Conservation (phyloP, 2,329 filamentous ascomycete genomes). For the Xylariales sp. region DNA sequence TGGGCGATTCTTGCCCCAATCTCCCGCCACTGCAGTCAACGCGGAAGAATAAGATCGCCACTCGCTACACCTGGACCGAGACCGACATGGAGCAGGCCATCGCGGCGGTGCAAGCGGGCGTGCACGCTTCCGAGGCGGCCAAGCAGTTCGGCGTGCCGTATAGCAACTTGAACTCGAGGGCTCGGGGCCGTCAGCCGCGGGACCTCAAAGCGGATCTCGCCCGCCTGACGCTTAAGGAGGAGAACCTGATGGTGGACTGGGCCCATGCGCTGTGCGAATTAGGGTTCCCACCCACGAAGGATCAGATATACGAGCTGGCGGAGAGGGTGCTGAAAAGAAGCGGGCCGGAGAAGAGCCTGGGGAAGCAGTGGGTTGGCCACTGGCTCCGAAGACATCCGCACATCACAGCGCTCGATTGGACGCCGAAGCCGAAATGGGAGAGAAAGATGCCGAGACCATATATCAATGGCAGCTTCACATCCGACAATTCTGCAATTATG, state of each 20-base stretch:
- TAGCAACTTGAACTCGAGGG: constrained; percentile 18
- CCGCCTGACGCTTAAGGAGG: constrained; percentile 16
- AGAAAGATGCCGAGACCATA: constrained; percentile 3
- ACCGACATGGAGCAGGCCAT: constrained; percentile 16
- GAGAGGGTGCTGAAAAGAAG: constrained; percentile 16
- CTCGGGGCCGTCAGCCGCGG: constrained; percentile 11
- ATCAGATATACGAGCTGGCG: constrained; percentile 18
- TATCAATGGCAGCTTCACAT: not conserved
- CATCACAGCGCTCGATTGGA: constrained; percentile 16
- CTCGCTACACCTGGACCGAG: constrained; percentile 14
- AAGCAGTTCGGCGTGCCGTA: constrained; percentile 18
- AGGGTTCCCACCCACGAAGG: constrained; percentile 18
- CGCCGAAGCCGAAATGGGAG: constrained; percentile 9
- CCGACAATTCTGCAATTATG: not conserved
- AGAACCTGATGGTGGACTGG: constrained; percentile 20
- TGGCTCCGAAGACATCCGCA: constrained; percentile 18
- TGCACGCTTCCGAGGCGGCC: constrained; percentile 12
- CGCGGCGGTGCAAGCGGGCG: constrained; percentile 12
- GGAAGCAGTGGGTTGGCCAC: constrained; percentile 22
- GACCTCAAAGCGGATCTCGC: constrained; percentile 15
- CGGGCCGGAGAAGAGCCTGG: constrained; percentile 12
- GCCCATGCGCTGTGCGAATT: constrained; percentile 15
- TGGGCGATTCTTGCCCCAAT: constrained; percentile 13
- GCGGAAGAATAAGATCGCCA: constrained; percentile 8
- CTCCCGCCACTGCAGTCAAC: constrained; percentile 11